phyloP scores from a whole-genome alignment of 2,329 filamentous ascomycete genomes.

The Aspergillus latus region DNA sequence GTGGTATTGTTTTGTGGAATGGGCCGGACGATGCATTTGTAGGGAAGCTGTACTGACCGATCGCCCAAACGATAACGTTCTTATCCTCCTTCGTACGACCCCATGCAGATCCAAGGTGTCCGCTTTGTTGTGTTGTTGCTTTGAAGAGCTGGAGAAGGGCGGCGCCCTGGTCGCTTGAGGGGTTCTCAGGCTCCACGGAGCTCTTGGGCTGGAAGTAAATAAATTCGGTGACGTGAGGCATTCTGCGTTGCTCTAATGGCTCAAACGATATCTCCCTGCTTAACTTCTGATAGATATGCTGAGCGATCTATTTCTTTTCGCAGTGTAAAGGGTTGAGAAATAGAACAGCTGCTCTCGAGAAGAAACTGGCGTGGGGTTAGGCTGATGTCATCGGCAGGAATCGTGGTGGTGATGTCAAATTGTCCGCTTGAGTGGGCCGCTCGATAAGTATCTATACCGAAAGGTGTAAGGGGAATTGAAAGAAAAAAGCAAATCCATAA shows the following conservation, averaged over 20 bases:
- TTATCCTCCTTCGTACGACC: conserved; percentile 39
- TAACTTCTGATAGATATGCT: neutral
- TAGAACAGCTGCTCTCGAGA: neutral
- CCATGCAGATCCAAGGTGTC: conserved; percentile 38
- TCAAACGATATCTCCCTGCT: no score
- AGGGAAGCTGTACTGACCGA: conserved; percentile 27
- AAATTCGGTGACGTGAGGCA: conserved; percentile 36
- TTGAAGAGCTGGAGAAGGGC: conserved; percentile 31
- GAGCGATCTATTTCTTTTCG: neutral
- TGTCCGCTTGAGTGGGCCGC: neutral
- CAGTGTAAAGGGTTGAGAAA: neutral
- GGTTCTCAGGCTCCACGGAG: conserved; percentile 40
- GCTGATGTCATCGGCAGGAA: conserved; percentile 8
- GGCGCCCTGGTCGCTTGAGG: conserved; percentile 33
- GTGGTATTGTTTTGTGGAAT: neutral
- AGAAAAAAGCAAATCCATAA: neutral
- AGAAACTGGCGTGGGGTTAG: neutral
- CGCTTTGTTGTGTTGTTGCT: conserved; percentile 34
- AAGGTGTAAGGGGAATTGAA: neutral
- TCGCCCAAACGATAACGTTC: conserved; percentile 37
- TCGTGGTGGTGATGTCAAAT: conserved; percentile 5
- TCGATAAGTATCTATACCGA: neutral
- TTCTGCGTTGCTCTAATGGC: conserved; percentile 12
- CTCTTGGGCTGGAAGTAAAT: conserved; percentile 39
- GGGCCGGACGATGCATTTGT: neutral